Base-by-base conservation (phyloP, 805 yeast species). In the Torulaspora indica region DNA sequence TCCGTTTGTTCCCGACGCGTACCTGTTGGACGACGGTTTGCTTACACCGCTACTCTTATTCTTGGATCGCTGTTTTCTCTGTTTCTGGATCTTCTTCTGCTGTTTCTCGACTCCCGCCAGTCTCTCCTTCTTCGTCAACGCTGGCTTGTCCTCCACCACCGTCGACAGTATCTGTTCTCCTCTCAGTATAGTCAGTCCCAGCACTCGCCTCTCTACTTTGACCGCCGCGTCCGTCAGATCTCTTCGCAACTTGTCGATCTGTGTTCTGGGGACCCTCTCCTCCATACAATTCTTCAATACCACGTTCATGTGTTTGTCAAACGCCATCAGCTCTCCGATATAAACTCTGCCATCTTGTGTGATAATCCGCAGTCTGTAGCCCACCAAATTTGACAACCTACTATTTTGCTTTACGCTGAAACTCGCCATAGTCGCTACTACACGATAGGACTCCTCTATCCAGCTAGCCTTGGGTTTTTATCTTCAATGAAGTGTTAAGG, bases 271-370 rank as follows among this genome's bases (percentile, higher is more conserved):
- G 8, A 81, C 66, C 52, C 97, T 73, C 56, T 79, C 79, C 61
- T 91, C 98, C 56, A 86, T 89, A 33, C 93, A 78, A 51, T 90
- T 93, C 9, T 85, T 75, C 25, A 91, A 68, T 10, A 93, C 95
- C 13, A 91, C 61, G 63, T 91, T 91, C 82, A 90, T 81, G 61
- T 83, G 85, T 59, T 82, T 82, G 64, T 93, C 98, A 63, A 87
- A 91, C 6, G 98, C 89, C 50, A 90, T 66, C 42, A 91, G 73
- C 49, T 80, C 81, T 1, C 98, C 98, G 5, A 81, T 72, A 52
- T 85, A 78, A 35, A 79, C 81, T 34, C 95, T 74, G 4, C 84
- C 82, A 66, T 91, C 97, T n/a, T 78, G 63, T 1, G 91, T 78
- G 23, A 81, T 73, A 18, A 88, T 85, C 43, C 82, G 76, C 42